Base-by-base conservation (phyloP, 2,329 filamentous ascomycete species). In the Xylaria sp. region DNA sequence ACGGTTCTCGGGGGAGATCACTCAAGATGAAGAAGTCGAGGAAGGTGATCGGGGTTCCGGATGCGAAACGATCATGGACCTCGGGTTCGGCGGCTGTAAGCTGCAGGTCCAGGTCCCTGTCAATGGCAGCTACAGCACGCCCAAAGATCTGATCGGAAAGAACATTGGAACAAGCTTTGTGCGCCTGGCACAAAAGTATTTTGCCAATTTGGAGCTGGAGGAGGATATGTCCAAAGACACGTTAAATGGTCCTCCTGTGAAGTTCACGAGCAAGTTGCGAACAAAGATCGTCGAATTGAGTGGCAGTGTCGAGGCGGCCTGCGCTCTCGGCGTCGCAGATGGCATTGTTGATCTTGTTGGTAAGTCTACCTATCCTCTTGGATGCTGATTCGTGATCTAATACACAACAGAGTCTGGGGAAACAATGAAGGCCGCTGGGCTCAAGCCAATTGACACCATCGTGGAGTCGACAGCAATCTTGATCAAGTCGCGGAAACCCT, bases 151-250 rank as follows among this genome's bases (percentile, higher is more conserved):
- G 43, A 82, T 99, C 58, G 94, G 94, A 52, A 92, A 90, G 76
- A 96, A 93, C 66, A 89, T 99, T 49, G 92, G 93, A 53, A 97
- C 94, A 38, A 97, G 93, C 78, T 99, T 99, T 70, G 92, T 92
- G 49, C 86, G 88, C 62, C 80, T 99, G 50, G 82, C 92, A 1
- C 84, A 87, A 67, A 84, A 88, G 65, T 97, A 96, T 76, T 99
- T 97, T 77, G 81, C 86, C 44, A 80, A 81, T 60, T 76, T 99
- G 22, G 94, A 97, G 70, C 66, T 75, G 41, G 76, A 79, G 50
- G 72, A 78, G 39, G 76, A 78, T 47, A 71, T 72, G 53, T 68
- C 71, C 22, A 72, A 67, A 45, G 69, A 72, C 22, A 66, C 75
- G 21, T 67, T 75, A 21, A 66, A 63, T 34, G 47, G 47, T n/a